Conservation (phyloP, 2,329 filamentous ascomycete species). For the Fusarium drepaniforme region DNA sequence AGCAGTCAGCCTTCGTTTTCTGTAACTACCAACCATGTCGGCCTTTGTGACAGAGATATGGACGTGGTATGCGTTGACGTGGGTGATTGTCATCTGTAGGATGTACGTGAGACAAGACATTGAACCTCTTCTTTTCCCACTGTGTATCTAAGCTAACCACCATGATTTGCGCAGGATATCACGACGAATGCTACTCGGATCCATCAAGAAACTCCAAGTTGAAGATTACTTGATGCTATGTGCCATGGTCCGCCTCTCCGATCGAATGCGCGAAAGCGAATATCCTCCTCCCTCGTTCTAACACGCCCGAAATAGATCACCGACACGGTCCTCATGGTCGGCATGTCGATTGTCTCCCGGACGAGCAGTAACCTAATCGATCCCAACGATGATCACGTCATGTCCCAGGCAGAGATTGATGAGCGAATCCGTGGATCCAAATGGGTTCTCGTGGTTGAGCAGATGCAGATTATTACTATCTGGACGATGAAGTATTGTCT, state of each 20-base stretch:
- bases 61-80: slow-evolving; percentile 58
- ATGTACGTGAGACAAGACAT: slow-evolving; percentile 49
- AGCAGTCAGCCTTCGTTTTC: too few relatives aligned
- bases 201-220: slow-evolving; percentile 61
- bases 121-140: neutral
- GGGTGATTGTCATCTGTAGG: slow-evolving; percentile 53
- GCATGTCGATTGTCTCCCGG: slow-evolving; percentile 66
- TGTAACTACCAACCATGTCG: slow-evolving; percentile 41
- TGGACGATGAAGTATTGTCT: slow-evolving; percentile 70
- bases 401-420: slow-evolving; percentile 49
- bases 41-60: slow-evolving; percentile 54
- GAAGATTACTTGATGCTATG: slow-evolving; percentile 70
- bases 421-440: slow-evolving; percentile 67
- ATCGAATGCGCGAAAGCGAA: slow-evolving; percentile 3
- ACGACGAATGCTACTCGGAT: slow-evolving; percentile 55
- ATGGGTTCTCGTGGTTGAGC: slow-evolving; percentile 71
- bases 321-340: slow-evolving; percentile 67
- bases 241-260: slow-evolving; percentile 57
- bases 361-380: slow-evolving; percentile 72
- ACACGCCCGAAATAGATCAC: slow-evolving; percentile 47
- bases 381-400: slow-evolving; percentile 61
- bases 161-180: slow-evolving; percentile 46
- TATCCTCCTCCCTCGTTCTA: slow-evolving; percentile 1
- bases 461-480: slow-evolving; percentile 70
- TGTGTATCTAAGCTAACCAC: neutral